A percentile compares a stretch with the other conserved stretches of the same genome.
Conservation (phyloP, 2,329 filamentous ascomycete genomes). For the Aspergillus quadrilineatus region DNA sequence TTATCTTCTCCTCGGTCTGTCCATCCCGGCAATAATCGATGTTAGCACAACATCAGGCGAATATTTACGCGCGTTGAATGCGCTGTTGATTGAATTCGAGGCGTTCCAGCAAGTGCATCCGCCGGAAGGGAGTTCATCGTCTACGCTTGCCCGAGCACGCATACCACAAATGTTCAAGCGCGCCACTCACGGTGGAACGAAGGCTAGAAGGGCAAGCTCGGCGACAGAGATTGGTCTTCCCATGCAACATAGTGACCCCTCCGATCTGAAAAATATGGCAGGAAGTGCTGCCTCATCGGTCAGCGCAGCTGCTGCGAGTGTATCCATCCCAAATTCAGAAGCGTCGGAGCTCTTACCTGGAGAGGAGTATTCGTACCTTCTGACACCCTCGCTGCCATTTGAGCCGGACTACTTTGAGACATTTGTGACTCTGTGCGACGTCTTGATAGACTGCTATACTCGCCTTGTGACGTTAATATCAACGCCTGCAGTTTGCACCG, state of each 20-base stretch:
- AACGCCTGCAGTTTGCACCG: constrained; percentile 70
- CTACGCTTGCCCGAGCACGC: constrained; percentile 71
- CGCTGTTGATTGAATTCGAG: constrained; percentile 87
- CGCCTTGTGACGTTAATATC: constrained; percentile 72
- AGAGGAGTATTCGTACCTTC: constrained; percentile 82
- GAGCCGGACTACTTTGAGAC: constrained; percentile 97
- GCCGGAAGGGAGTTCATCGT: constrained; percentile 67
- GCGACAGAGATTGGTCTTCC: constrained; percentile 60
- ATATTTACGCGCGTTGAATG: constrained; percentile 82
- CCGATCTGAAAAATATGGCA: constrained; percentile 48
- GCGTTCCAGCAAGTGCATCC: constrained; percentile 86
- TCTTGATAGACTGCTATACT: constrained; percentile 88
- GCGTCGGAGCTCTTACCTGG: constrained; percentile 67
- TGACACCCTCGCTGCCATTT: constrained; percentile 91
- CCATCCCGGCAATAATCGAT: constrained; percentile 84
- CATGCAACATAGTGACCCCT: constrained; percentile 49
- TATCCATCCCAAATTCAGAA: constrained; percentile 49
- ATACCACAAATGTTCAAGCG: constrained; percentile 82
- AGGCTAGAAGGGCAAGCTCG: constrained; percentile 57
- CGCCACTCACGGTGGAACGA: constrained; percentile 56
- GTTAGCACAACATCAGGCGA: constrained; percentile 76
- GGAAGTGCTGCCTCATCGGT: constrained; percentile 41
- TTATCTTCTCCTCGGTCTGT: constrained; percentile 88
- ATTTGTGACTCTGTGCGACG: constrained; percentile 92
- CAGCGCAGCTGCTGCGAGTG: constrained; percentile 36